A percentile compares a stretch with the other conserved stretches of the same genome.
These are phyloP conservation scores for Amanita thiersii DNA, from an alignment of 768 basidiomycete species.

Conservation along the genomic window DNA sequence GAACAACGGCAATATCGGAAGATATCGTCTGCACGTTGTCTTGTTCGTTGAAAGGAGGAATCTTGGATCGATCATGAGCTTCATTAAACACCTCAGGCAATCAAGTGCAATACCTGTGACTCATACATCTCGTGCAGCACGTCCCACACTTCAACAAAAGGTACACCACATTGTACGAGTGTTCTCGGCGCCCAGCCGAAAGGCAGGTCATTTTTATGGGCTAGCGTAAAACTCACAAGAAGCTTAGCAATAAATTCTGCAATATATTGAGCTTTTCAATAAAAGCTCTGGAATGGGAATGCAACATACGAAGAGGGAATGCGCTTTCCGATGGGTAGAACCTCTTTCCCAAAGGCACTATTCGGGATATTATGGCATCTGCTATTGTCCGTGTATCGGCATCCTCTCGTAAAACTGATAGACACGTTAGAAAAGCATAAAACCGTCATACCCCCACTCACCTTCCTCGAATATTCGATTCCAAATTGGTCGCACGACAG, in stretches of 20 bases:
- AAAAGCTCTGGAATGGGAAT: constrained; percentile 1
- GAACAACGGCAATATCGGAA: constrained; percentile 72
- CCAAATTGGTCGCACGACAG: constrained; percentile 81
- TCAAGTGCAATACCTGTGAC: constrained; percentile 55
- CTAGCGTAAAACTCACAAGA: constrained; percentile 66
- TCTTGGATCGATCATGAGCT: constrained; percentile 25
- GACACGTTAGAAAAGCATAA: constrained; percentile 3
- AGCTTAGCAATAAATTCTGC: constrained; percentile 70
- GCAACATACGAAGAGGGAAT: constrained; percentile 75
- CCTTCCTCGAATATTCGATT: constrained; percentile 78
- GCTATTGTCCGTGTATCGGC: constrained; percentile 45
- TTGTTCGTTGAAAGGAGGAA: constrained; percentile 80
- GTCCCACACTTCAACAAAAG: constrained; percentile 78
- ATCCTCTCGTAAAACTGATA: constrained; percentile 47
- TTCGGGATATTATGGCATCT: constrained; percentile 53
- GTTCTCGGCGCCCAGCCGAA: constrained; percentile 80
- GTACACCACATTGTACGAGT: constrained; percentile 74
- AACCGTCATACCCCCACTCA: constrained; percentile 22
- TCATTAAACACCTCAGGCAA: background rate
- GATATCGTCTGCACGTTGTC: constrained; percentile 74
- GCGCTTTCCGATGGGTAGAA: constrained; percentile 90
- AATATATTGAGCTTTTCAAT: constrained; percentile 5
- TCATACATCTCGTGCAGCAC: constrained; percentile 82
- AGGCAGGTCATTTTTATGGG: constrained; percentile 47
- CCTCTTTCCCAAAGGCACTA: constrained; percentile 70